Evolutionary conservation across 192 early-diverging fungal genomes (phyloP), one percentile per base, ranked within the genome.

Genomic region (Coemansia sp.): DNA sequence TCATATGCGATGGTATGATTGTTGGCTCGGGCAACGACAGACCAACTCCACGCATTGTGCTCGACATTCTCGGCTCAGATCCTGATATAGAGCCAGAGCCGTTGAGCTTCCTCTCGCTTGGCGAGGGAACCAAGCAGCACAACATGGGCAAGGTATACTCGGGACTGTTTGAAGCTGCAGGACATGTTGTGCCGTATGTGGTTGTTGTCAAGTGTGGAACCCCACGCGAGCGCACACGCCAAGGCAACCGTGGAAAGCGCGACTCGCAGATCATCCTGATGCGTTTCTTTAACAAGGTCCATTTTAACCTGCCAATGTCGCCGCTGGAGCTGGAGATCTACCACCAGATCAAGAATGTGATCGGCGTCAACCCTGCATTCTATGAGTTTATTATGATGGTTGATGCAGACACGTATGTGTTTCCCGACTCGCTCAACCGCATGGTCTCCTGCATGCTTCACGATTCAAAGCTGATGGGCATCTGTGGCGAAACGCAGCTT

Each of bases 321-420:
- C 94, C 96, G 37, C 86, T 99, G 62, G 95, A 99, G 79, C 88
- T 99, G 57, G 97, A 99, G 75, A 91, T 99, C 63, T 97, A 93
- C 86, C 95, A 98, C 82, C 97, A 98, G 76, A 96, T 99, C 86
- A 98, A 98, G 87, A 93, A 97, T 79, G 92, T 98, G 39, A 98
- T 99, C 82, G 98, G 98, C 49, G 97, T 98, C 21, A 95, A 98
- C 81, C 98, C 98, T 5, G 91, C 89, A 10, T 97, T 95, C 69
- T 99, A 98, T 82, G 98, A 99, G 86, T 99, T 93, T 73, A 87
- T 95, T 21, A 90, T 99, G 76, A 98, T 97, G 92, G 94, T 99
- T 16, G 98, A 99, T 74, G 95, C 98, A 22, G 98, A 99, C 76
- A 99, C 98, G 3, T 91, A 93, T 68, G 95, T 95, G 47, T 86